Percentiles rank a stretch among this genome's conserved stretches.
Evolutionary conservation across 352 stramenopile genomes (phyloP).

Genomic region (Pythium guiyangense): DNA sequence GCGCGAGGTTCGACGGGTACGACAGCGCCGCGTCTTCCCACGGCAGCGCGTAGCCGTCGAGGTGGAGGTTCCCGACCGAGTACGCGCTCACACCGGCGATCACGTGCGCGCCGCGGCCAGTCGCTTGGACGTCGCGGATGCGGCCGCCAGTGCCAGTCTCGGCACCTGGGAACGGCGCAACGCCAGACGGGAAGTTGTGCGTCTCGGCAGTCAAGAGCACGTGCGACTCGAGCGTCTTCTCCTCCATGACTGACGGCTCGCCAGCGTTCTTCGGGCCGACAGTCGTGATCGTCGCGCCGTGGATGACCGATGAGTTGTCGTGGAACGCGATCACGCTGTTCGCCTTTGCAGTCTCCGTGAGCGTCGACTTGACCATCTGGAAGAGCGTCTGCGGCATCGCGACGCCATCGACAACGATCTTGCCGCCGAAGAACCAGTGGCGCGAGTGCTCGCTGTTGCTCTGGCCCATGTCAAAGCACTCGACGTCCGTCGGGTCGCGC

Average conservation of each 20-base stretch:
- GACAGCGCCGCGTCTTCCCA: slow-evolving; percentile 94
- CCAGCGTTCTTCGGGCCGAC: slow-evolving; percentile 66
- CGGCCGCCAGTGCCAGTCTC: slow-evolving; percentile 97
- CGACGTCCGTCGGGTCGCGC: slow-evolving; percentile 98
- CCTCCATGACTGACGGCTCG: slow-evolving; percentile 58
- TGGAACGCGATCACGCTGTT: slow-evolving; percentile 99
- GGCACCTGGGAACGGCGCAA: slow-evolving; percentile 93
- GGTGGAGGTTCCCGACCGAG: slow-evolving; percentile 93
- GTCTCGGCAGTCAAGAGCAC: slow-evolving; percentile 98
- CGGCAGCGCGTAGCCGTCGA: slow-evolving; percentile 95
- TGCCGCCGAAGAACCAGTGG: slow-evolving; percentile 99
- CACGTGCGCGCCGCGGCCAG: slow-evolving; percentile 93
- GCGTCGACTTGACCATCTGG: slow-evolving; percentile 98
- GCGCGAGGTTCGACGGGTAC: slow-evolving; percentile 89
- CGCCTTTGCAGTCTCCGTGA: slow-evolving; percentile 85
- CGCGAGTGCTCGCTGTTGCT: slow-evolving; percentile 99
- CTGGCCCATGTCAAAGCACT: slow-evolving; percentile 99
- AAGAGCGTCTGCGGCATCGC: slow-evolving; percentile 97
- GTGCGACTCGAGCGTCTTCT: slow-evolving; percentile 87
- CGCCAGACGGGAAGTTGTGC: slow-evolving; percentile 98
- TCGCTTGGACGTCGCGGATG: slow-evolving; percentile 98
- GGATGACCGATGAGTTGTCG: slow-evolving; percentile 98
- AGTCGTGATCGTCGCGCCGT: slow-evolving; percentile 88
- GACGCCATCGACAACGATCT: slow-evolving; percentile 97
- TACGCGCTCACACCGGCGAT: slow-evolving; percentile 90